Conservation (phyloP, 2,329 filamentous ascomycete genomes). For the Acarospora socialis region DNA sequence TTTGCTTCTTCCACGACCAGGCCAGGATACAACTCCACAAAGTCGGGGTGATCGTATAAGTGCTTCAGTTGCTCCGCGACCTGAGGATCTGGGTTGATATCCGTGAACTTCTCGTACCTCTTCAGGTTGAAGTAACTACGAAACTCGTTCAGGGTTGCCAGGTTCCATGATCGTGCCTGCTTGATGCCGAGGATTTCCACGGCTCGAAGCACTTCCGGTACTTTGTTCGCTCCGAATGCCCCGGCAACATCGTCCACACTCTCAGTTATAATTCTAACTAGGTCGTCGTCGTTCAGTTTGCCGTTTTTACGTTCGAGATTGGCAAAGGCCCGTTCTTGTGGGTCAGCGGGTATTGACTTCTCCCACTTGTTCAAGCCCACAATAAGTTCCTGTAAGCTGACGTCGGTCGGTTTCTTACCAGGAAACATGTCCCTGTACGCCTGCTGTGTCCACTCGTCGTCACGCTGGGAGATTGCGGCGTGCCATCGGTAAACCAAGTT, state of each 20-base stretch:
- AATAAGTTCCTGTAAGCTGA: conserved; percentile 27
- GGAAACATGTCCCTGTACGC: conserved; percentile 36
- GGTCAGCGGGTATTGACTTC: conserved; percentile 28
- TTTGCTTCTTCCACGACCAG: conserved; percentile 43
- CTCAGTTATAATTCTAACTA: neutral
- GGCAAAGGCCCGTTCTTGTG: conserved; percentile 35
- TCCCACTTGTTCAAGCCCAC: conserved; percentile 28
- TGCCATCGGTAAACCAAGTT: conserved; percentile 56
- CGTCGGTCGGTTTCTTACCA: conserved; percentile 22
- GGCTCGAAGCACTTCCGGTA: conserved; percentile 1
- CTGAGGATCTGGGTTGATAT: conserved; percentile 37
- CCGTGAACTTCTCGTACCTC: conserved; percentile 35
- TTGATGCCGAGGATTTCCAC: conserved; percentile 4
- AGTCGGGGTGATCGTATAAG: conserved; percentile 38
- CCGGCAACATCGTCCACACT: neutral
- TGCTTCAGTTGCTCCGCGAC: conserved; percentile 30
- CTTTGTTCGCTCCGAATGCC: conserved; percentile 1
- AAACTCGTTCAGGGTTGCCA: conserved; percentile 46
- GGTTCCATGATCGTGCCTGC: conserved; percentile 3
- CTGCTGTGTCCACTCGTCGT: conserved; percentile 48
- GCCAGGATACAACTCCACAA: conserved; percentile 44
- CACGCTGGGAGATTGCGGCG: conserved; percentile 43
- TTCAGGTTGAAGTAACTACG: conserved; percentile 38
- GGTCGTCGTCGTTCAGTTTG: conserved; percentile 37
- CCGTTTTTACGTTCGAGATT: conserved; percentile 36